Evolutionary conservation across 768 basidiomycete species (phyloP).

Genomic region (Astraeus odoratus): DNA sequence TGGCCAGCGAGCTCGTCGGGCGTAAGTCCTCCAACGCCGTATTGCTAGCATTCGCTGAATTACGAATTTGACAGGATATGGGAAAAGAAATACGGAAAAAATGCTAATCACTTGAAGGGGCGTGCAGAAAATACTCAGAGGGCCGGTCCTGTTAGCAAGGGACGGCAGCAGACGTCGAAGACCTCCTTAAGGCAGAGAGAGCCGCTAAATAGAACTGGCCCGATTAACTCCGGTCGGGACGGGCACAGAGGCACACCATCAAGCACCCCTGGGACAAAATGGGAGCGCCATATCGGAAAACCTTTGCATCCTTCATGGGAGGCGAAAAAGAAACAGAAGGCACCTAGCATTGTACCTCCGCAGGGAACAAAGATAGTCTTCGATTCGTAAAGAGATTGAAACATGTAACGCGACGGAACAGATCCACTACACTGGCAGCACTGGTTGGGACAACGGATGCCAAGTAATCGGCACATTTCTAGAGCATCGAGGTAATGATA

Average conservation of each 20-base stretch:
- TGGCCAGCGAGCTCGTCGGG: conserved; percentile 89
- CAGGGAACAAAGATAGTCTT: conserved; percentile 86
- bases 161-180: conserved; percentile 6
- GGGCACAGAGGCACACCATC: neutral
- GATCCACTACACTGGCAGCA: neutral
- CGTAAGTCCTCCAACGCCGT: conserved; percentile 50
- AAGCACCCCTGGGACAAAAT: neutral
- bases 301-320: conserved; percentile 94
- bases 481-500: neutral
- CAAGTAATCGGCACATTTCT: neutral
- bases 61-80: conserved; percentile 63
- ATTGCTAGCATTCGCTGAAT: conserved; percentile 1
- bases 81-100: conserved; percentile 93
- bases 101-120: conserved; percentile 88
- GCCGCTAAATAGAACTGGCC: neutral
- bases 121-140: conserved; percentile 24
- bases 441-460: neutral
- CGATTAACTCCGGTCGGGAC: neutral
- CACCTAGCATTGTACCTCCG: conserved; percentile 51
- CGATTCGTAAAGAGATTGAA: conserved; percentile 11
- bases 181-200: neutral
- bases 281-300: conserved; percentile 12
- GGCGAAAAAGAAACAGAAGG: conserved; percentile 78
- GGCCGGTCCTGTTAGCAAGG: conserved; percentile 7
- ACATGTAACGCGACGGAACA: neutral